Conservation (phyloP, 306 rosid species). For the Casuarina glauca region DNA sequence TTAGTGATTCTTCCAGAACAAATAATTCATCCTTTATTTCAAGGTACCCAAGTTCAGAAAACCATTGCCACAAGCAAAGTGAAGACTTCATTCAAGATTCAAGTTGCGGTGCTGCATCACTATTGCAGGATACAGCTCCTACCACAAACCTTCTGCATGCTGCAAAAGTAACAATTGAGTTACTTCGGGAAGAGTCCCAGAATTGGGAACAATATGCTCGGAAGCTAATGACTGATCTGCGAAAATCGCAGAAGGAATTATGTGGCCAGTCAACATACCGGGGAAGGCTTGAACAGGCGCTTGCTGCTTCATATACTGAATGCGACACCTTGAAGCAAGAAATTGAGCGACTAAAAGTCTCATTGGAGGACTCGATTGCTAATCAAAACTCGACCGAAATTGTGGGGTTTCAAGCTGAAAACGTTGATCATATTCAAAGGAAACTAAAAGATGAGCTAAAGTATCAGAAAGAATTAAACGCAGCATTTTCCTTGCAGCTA, state of each 20-base stretch:
- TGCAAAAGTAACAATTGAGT: conserved; percentile 54
- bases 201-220: conserved; percentile 92
- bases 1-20: conserved; percentile 32
- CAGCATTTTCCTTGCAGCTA: conserved; percentile 68
- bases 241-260: conserved; percentile 54
- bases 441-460: conserved; percentile 65
- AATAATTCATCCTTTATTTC: conserved; percentile 25
- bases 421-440: conserved; percentile 36
- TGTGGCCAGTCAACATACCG: conserved; percentile 55
- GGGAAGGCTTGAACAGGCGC: conserved; percentile 51
- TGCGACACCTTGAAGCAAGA: conserved; percentile 55
- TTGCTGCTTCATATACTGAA: conserved; percentile 54
- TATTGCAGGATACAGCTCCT: conserved; percentile 21
- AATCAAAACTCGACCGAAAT: conserved; percentile 39
- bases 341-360: conserved; percentile 52
- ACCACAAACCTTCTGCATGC: conserved; percentile 43
- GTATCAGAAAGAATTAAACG: conserved; percentile 69
- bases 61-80: conserved; percentile 26
- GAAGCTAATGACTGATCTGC: conserved; percentile 73
- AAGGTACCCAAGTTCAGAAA: conserved; percentile 24
- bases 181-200: conserved; percentile 81
- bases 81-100: conserved; percentile 32
- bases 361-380: conserved; percentile 35
- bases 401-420: conserved; percentile 46
- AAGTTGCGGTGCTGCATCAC: neutral